A percentile compares a stretch with the other conserved stretches of the same genome.
phyloP scores from a whole-genome alignment of 768 basidiomycete species.

The Boletus rufocinnamomeus region DNA sequence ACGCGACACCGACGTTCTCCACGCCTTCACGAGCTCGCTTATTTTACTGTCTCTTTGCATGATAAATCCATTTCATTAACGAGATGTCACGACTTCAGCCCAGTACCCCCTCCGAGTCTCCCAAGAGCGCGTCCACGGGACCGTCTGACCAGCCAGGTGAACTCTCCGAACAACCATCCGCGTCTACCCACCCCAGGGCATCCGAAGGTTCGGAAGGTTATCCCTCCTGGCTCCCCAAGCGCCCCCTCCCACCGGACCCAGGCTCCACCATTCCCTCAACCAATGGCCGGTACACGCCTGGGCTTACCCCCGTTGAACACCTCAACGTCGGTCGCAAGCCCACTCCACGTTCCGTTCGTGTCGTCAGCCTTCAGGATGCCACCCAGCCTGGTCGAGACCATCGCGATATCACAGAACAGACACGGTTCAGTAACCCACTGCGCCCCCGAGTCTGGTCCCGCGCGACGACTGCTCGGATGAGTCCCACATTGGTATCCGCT shows the following conservation, averaged over 20 bases:
- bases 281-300: conserved; percentile 40
- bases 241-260: conserved; percentile 77
- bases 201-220: conserved; percentile 65
- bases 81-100: conserved; percentile 41
- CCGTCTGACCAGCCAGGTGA: conserved; percentile 32
- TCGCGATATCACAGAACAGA: conserved; percentile 54
- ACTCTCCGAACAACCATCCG: conserved; percentile 37
- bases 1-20: conserved; percentile 38
- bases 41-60: conserved; percentile 33
- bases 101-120: conserved; percentile 32
- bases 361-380: conserved; percentile 68
- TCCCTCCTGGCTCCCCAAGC: conserved; percentile 81
- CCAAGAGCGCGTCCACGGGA: conserved; percentile 30
- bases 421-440: conserved; percentile 42
- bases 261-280: conserved; percentile 68
- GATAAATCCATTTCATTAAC: conserved; percentile 34
- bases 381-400: conserved; percentile 42
- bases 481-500: conserved; percentile 47
- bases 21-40: conserved; percentile 32
- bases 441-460: conserved; percentile 60
- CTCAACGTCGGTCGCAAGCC: conserved; percentile 65
- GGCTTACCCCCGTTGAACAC: conserved; percentile 34
- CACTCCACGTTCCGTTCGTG: conserved; percentile 79
- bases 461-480: conserved; percentile 48
- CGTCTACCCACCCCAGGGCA: conserved; percentile 35